Evolutionary conservation across 2,329 filamentous ascomycete genomes (phyloP), one percentile per base, ranked within the genome.

Genomic region (Trichophyton mentagrophytes): DNA sequence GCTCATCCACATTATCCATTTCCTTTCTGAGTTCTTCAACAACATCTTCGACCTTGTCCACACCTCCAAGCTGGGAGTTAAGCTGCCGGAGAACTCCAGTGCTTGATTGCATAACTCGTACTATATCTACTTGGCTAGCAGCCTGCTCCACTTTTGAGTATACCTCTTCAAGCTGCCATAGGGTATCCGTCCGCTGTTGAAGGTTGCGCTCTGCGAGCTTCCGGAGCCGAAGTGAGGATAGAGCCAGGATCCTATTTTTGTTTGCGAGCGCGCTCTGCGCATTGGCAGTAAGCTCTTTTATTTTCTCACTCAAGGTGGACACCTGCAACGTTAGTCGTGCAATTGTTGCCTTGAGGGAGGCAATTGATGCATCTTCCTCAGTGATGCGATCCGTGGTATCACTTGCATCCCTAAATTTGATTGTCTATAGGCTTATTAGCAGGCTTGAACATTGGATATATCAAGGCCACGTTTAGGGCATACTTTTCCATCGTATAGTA

Each of bases 141-240:
- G 93, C 93, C 72, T 92, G 85, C 70, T 96, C 86, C 59, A 99
- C 88, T 69, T 86, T 88, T n/a, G 80, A 74, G 60, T 90, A 88
- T 0, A 95, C 85, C 64, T 89, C 85, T 73, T 97, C 90, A 1
- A 99, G 80, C 72, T 96, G 90, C 47, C 79, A 77, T 1, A 96
- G 80, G 0, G 88, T 88, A 7, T 85, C 84, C 33, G 86, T 83
- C 11, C 91, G 85, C 65, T 85, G 83, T 33, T 83, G 77, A 0
- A 97, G 79, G 9, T 85, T 87, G 1, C 82, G 77, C 72, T 96
- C 90, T 30, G 87, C 85, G 6, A 88, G 77, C 72, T 93, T 96
- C 77, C 90, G 95, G 3, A 85, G 88, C 58, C 87, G 86, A 11
- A 99, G 80, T 0, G 89, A 85, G 0, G 88, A 86, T 36, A 92